These are phyloP conservation scores for Nemania abortiva DNA, from an alignment of 2,329 filamentous ascomycete species.

Conservation along the genomic window DNA sequence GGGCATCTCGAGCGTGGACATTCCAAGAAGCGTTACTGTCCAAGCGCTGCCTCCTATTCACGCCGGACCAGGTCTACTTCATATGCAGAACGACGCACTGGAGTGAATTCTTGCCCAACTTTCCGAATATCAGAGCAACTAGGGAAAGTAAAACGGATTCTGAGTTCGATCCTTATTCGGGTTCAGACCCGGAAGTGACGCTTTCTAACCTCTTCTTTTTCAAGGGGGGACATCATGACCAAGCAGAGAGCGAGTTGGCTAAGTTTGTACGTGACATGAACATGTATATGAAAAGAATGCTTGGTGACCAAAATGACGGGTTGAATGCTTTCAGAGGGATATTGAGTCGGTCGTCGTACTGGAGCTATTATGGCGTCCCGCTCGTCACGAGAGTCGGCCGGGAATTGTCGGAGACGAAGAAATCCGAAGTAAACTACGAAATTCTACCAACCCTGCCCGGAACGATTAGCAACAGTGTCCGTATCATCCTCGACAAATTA, in stretches of 20 bases:
- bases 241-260: not conserved
- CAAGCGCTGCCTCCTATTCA: conserved; percentile 21
- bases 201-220: conserved; percentile 20
- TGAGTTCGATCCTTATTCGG: conserved; percentile 10
- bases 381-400: conserved; percentile 22
- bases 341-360: conserved; percentile 17
- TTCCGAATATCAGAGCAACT: not conserved
- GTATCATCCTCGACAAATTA: conserved; percentile 15
- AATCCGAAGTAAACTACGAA: not conserved
- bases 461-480: not conserved
- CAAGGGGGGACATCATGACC: conserved; percentile 3
- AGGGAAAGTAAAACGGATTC: not conserved
- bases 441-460: not conserved
- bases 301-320: conserved; percentile 18
- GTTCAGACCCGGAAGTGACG: conserved; percentile 7
- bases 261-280: conserved; percentile 12
- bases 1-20: conserved; percentile 21
- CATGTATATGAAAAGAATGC: conserved; percentile 17
- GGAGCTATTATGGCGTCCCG: conserved; percentile 25
- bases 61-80: conserved; percentile 21
- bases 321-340: conserved; percentile 25
- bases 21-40: conserved; percentile 21
- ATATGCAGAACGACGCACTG: conserved; percentile 20
- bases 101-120: conserved; percentile 19
- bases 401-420: conserved; percentile 7